Base-by-base conservation (phyloP, 225 moss, liverwort and hornwort genomes). In the Physcomitrellopsis africana region DNA sequence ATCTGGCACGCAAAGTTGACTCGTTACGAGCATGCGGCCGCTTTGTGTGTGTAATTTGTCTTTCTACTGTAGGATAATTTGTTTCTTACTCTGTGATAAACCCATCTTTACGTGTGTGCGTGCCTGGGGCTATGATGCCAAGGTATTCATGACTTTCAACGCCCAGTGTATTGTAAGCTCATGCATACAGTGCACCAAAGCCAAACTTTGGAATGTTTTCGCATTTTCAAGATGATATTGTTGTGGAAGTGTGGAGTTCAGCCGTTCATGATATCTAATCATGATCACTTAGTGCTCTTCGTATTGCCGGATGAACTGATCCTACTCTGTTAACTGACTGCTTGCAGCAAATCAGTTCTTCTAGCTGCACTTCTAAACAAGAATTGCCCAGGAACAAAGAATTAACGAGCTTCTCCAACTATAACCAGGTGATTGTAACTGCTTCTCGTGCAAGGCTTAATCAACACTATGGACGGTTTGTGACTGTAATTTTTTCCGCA, bases 361-460 rank as follows among this genome's bases (percentile, higher is more conserved):
- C 76, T 41, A 55, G 80, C 51, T 61, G 54, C 72, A 55, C 41
- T 80, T 59, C 57, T 17, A 73, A 64, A 51, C 68, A 80, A 29
- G 63, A 19, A 43, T 73, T 59, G 63, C 52, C 69, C 10, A 59
- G 20, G 51, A 75, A 62, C 18, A 73, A 72, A 64, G 58, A 68
- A 32, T 37, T 51, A 5, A 12, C 41, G 18, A 77, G 26, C 43
- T 23, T 23, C 63, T 46, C 68, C 52, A 80, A 73, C 7, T 7
- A 2, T 37, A 37, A 37, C 54, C 53, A 78, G 67, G 54, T 84
- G 42, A 51, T 70, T 62, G 67, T 81, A 14, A 72, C 29, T 68
- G 81, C 85, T 12, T 76, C 85, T 78, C 81, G 85, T 59, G 81
- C 75, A 69, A 85, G 78, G 51, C 67, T 85, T 58, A 72, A 64